Percentiles rank a stretch among this genome's conserved stretches.
Evolutionary conservation across 768 basidiomycete genomes (phyloP).

Genomic region (Pisolithus tinctorius): DNA sequence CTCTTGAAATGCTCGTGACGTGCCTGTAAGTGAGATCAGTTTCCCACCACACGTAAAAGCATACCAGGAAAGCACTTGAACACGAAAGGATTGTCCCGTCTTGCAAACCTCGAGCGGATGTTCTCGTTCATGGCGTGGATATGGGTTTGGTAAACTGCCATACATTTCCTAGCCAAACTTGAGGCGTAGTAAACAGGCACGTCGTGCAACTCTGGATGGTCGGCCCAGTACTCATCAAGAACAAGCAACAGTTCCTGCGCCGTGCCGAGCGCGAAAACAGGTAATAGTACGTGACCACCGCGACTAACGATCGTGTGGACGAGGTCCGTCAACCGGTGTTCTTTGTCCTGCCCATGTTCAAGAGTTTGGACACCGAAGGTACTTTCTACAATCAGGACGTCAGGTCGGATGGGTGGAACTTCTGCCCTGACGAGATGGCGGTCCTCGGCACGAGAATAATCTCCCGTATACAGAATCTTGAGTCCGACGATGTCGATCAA

Average conservation of each 20-base stretch:
- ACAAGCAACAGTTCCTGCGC: constrained; percentile 92
- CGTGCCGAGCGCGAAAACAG: constrained; percentile 89
- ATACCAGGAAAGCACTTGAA: constrained; percentile 68
- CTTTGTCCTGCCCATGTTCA: constrained; percentile 83
- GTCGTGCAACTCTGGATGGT: constrained; percentile 86
- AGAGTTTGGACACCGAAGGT: constrained; percentile 93
- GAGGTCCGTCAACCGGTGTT: constrained; percentile 80
- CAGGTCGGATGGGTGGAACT: constrained; percentile 81
- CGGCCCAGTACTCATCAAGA: constrained; percentile 94
- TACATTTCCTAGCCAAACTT: constrained; percentile 87
- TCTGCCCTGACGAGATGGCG: constrained; percentile 94
- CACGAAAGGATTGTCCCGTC: constrained; percentile 94
- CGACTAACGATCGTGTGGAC: constrained; percentile 88
- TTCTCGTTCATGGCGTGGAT: constrained; percentile 96
- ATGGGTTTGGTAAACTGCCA: constrained; percentile 96
- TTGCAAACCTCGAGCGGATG: constrained; percentile 83
- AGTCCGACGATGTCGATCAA: constrained; percentile 92
- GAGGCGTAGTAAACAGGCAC: constrained; percentile 95
- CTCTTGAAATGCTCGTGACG: constrained; percentile 70
- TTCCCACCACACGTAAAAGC: background rate
- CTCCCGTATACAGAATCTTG: constrained; percentile 92
- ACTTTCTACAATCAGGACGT: constrained; percentile 94
- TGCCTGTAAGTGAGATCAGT: constrained; percentile 38
- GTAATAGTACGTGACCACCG: constrained; percentile 91
- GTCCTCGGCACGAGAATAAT: constrained; percentile 96